A percentile compares a stretch with the other conserved stretches of the same genome.
These are phyloP conservation scores for Garcia nutans DNA, from an alignment of 345 rosid species.

Conservation along the genomic window DNA sequence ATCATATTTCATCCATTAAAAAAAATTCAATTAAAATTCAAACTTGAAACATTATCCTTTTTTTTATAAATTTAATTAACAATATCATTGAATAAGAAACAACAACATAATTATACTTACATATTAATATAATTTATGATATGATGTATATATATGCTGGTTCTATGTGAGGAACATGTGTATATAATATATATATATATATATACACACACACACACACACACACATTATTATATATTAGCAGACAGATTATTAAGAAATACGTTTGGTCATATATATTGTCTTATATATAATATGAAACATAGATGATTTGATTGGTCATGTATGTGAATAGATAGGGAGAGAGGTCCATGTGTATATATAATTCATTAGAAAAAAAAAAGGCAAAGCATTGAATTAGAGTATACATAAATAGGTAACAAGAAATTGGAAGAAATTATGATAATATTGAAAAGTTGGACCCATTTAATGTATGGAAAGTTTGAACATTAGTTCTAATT, in stretches of 20 bases:
- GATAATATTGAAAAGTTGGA: not conserved
- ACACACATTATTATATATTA: not conserved
- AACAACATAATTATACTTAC: too few species aligned
- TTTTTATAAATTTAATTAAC: too few species aligned
- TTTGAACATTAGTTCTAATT: not conserved
- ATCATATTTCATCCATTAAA: too few species aligned
- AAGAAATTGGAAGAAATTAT: not conserved
- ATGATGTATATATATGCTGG: too few species aligned
- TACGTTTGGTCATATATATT: constrained; percentile 1
- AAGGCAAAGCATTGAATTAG: not conserved
- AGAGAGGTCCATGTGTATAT: not conserved
- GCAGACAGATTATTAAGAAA: not conserved
- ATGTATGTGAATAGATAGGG: not conserved
- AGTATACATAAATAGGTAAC: not conserved
- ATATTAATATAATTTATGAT: too few species aligned
- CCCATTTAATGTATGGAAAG: not conserved
- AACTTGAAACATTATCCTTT: too few species aligned
- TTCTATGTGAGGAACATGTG: not conserved
- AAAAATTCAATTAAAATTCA: too few species aligned
- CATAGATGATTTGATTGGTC: constrained; percentile 8
- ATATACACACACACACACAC: too few species aligned
- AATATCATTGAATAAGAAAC: too few species aligned
- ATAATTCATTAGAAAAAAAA: not conserved
- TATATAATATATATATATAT: too few species aligned
- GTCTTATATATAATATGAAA: not conserved